phyloP scores from a whole-genome alignment of 2,329 filamentous ascomycete species.

The Ophidiomyces ophidiicola region DNA sequence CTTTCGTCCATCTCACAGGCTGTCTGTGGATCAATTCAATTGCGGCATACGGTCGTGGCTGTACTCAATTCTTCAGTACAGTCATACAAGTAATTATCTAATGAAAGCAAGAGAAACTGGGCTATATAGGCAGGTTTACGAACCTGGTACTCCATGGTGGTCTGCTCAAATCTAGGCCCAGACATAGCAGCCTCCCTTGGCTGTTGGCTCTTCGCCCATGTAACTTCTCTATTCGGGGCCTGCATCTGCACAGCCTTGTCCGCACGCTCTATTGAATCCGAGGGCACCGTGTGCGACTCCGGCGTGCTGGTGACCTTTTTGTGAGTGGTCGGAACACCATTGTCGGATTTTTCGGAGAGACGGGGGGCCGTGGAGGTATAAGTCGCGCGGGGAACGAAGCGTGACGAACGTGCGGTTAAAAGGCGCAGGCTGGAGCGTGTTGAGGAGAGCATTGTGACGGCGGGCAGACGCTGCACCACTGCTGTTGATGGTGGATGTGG shows the following conservation, averaged over 20 bases:
- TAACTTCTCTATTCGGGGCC: constrained; percentile 68
- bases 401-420: constrained; percentile 28
- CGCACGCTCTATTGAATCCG: constrained; percentile 38
- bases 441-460: constrained; percentile 34
- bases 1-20: constrained; percentile 82
- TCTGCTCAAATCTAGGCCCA: constrained; percentile 94
- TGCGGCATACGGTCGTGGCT: constrained; percentile 81
- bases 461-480: constrained; percentile 11
- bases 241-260: constrained; percentile 53
- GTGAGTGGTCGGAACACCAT: constrained; percentile 37
- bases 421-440: constrained; percentile 36
- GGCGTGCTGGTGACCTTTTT: constrained; percentile 42
- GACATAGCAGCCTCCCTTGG: constrained; percentile 74
- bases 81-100: too few relatives aligned
- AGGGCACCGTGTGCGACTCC: constrained; percentile 47
- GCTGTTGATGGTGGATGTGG: constrained; percentile 11
- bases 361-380: constrained; percentile 36
- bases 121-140: too few relatives aligned
- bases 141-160: constrained; percentile 85
- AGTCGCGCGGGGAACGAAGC: constrained; percentile 25
- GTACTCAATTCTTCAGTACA: constrained; percentile 9
- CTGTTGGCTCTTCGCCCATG: constrained; percentile 81
- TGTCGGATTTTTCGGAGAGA: constrained; percentile 24
- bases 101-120: too few relatives aligned
- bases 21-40: constrained; percentile 95